These are phyloP conservation scores for Euptelea pleiosperma DNA, from an alignment of 164 flowering plant species.

Conservation along the genomic window DNA sequence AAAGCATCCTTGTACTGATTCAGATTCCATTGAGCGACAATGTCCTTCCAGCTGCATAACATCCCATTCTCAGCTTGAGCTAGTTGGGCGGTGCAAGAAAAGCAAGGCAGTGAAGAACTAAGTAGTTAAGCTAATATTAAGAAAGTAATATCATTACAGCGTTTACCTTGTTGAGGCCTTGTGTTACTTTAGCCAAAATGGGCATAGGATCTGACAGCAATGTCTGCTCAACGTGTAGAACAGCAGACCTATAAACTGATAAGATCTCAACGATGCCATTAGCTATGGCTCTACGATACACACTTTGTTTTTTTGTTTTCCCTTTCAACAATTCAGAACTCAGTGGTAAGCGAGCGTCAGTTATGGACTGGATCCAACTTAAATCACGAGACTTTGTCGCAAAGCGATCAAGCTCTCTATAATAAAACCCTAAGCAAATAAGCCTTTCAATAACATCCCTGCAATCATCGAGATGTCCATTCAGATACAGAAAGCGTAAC, in stretches of 20 bases:
- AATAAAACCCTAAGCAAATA: constrained; percentile 76
- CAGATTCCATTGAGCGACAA: no score
- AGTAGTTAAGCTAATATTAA: not conserved
- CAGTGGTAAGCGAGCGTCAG: constrained; percentile 34
- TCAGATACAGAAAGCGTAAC: not conserved
- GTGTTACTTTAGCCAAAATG: constrained; percentile 80
- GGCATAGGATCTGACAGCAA: constrained; percentile 82
- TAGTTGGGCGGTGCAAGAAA: no score
- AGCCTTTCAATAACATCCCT: constrained; percentile 89
- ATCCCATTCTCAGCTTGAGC: no score
- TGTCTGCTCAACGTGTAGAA: constrained; percentile 86
- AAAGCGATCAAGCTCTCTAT: constrained; percentile 83
- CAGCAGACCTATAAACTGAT: constrained; percentile 84
- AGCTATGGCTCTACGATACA: constrained; percentile 85
- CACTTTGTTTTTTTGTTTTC: constrained; percentile 46
- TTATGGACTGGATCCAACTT: constrained; percentile 73
- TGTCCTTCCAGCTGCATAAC: no score
- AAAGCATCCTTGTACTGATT: no score
- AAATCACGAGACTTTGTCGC: constrained; percentile 71
- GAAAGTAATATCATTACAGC: not conserved
- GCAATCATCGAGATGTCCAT: constrained; percentile 21
- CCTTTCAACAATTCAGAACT: constrained; percentile 31
- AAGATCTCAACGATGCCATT: constrained; percentile 92
- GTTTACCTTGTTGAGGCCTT: constrained; percentile 88
- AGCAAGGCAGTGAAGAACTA: no score